Percentiles rank a stretch among this genome's conserved stretches.
Conservation (phyloP, 106 monocot genomes). For the Dioscorea dumetorum region DNA sequence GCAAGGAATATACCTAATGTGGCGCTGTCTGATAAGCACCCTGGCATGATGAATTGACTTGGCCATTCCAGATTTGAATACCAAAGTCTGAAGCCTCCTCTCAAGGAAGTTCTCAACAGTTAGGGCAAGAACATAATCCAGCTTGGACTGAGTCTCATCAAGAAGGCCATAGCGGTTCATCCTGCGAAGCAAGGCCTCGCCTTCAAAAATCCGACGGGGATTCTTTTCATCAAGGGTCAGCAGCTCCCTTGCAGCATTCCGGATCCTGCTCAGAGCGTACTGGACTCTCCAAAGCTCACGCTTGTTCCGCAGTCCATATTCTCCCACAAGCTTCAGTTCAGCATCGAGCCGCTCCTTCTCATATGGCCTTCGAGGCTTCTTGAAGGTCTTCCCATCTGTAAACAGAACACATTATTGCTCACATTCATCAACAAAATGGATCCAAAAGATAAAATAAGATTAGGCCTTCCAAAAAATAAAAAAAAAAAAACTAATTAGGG, state of each 20-base stretch:
- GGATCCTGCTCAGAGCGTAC: conserved; percentile 79
- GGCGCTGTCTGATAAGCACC: conserved; percentile 67
- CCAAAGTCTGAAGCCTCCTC: conserved; percentile 79
- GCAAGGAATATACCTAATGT: conserved; percentile 42
- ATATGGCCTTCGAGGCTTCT: conserved; percentile 90
- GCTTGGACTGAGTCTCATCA: conserved; percentile 76
- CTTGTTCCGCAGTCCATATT: conserved; percentile 90
- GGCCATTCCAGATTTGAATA: conserved; percentile 82
- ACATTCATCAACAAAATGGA: not conserved
- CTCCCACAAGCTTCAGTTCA: conserved; percentile 89
- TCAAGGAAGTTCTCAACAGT: conserved; percentile 93
- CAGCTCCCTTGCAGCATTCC: conserved; percentile 82
- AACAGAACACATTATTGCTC: not conserved
- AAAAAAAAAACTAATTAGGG: not conserved
- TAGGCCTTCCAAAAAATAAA: not conserved
- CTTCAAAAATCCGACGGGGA: conserved; percentile 73
- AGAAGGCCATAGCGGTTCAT: conserved; percentile 90
- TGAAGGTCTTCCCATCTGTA: conserved; percentile 92
- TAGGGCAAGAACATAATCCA: conserved; percentile 83
- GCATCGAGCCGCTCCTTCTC: conserved; percentile 92
- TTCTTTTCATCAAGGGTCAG: conserved; percentile 91
- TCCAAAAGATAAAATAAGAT: not conserved
- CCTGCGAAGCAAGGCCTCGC: conserved; percentile 73
- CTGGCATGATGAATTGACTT: conserved; percentile 66
- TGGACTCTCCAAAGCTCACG: conserved; percentile 91